Conservation (phyloP, 1,284 basidiomycete genomes). For the Salmacisia buchloeana region DNA sequence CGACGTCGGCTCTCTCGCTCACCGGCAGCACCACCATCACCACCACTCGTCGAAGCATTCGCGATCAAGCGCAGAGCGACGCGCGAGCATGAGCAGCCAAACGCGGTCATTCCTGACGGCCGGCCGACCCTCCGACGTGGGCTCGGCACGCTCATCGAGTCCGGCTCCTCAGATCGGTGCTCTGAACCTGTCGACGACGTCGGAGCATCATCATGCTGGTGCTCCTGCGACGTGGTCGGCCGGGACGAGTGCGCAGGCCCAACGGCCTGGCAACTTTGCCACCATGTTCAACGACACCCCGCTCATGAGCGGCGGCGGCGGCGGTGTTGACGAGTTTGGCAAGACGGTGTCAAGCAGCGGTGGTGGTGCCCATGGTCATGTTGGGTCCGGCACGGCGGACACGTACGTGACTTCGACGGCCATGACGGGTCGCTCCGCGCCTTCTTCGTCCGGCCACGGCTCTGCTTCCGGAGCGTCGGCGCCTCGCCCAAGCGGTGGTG, state of each 20-base stretch:
- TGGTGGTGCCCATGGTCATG: no score
- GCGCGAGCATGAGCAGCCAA: not conserved
- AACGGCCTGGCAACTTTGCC: not conserved
- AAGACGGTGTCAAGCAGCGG: not conserved
- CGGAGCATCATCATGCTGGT: no score
- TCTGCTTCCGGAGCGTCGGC: no score
- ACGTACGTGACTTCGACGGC: no score
- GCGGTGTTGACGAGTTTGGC: not conserved
- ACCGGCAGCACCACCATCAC: slow-evolving; percentile 21
- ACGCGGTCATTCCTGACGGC: not conserved
- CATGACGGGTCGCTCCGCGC: no score
- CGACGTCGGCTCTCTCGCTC: slow-evolving; percentile 53
- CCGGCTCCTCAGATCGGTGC: not conserved
- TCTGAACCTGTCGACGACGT: not conserved
- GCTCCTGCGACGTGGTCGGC: not conserved
- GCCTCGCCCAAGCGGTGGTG: no score
- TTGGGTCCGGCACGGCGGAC: no score
- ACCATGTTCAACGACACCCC: slow-evolving; percentile 3
- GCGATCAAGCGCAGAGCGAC: not conserved
- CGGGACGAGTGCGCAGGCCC: not conserved
- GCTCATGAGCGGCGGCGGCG: not conserved
- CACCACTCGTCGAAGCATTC: not conserved
- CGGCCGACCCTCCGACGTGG: not conserved
- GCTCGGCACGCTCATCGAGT: not conserved
- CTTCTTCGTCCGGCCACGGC: no score